Evolutionary conservation across 2,329 filamentous ascomycete species (phyloP).

Genomic region (Ascochyta clinopodiicola): DNA sequence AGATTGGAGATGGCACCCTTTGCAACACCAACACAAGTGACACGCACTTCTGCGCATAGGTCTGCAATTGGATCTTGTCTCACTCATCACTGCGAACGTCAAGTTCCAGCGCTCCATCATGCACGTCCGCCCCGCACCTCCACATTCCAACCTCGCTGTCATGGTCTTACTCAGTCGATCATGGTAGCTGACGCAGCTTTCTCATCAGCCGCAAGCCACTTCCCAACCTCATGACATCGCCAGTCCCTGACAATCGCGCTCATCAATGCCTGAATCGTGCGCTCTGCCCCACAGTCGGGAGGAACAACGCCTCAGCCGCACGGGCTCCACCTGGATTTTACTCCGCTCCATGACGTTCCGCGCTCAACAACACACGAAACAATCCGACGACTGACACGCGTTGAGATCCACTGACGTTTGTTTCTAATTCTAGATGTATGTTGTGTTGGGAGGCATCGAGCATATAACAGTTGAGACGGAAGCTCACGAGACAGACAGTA

Average conservation of each 20-base stretch:
- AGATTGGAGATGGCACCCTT: not conserved
- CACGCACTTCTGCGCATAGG: not conserved
- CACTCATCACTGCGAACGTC: slow-evolving; percentile 4
- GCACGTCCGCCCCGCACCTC: slow-evolving; percentile 10
- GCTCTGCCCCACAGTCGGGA: slow-evolving; percentile 16
- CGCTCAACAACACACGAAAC: not conserved
- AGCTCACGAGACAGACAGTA: not conserved
- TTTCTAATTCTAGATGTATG: slow-evolving; percentile 13
- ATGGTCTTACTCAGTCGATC: slow-evolving; percentile 2
- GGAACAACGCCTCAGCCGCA: slow-evolving; percentile 20
- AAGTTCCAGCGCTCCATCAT: not conserved
- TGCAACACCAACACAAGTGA: not conserved
- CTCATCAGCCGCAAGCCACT: not conserved
- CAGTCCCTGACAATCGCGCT: slow-evolving; percentile 10
- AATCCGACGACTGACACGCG: slow-evolving; percentile 11
- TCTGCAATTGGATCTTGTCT: not conserved
- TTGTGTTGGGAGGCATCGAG: not conserved
- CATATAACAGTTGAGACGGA: slow-evolving; percentile 1
- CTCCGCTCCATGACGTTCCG: slow-evolving; percentile 20
- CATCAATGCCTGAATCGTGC: slow-evolving; percentile 18
- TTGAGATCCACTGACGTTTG: slow-evolving; percentile 12
- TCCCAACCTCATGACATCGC: slow-evolving; percentile 14
- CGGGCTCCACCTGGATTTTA: slow-evolving; percentile 10
- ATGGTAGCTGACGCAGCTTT: slow-evolving; percentile 7
- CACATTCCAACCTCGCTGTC: slow-evolving; percentile 8